Base-by-base conservation (phyloP, 805 yeast genomes). In the Yamadazyma takamatsuzukensis region DNA sequence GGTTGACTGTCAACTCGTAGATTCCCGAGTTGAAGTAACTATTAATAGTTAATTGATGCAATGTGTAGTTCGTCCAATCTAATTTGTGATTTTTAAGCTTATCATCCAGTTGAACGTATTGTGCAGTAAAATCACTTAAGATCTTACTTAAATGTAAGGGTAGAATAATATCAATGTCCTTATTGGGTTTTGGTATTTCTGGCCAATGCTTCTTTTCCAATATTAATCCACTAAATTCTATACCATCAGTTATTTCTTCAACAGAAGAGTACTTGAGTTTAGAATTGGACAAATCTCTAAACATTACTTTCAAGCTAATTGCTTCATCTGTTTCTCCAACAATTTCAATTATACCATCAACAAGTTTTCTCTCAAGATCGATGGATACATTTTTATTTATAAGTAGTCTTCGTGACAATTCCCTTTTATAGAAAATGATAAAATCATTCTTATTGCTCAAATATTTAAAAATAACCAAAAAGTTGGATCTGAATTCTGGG, bases 141-240 rank as follows among this genome's bases (percentile, higher is more conserved):
- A 45, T 36, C 11, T 2, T 8, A 13, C 6, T 34, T 23, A 64
- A 44, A 1, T 35, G 25, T 0, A 32, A 25, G 0, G 70, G 69
- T 13, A 67, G 27, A 3, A 32, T 34, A 8, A 61, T 33, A 4
- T 38, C 47, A 3, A 38, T 24, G 13, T 45, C 48, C 22, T 36
- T 30, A 16, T 36, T 34, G 2, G 34, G 48, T 30, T 44, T 44
- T 4, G 68, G 70, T 6, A 60, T 48, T 17, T 56, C 66, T 0
- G 72, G 71, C 72, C 72, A 66, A 24, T 53, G 41, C n/a, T 52
- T 45, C 37, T 53, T 53, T 29, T 61, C 64, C 21, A 62, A 48
- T 5, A 64, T 49, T 34, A 64, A 41, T 1, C 61, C 60, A 25
- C 35, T 45, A 41, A 64, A 63, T 11, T 53, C 59, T 21, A 52